Conservation (phyloP, 352 stramenopile genomes). For the Plasmopara muralis region DNA sequence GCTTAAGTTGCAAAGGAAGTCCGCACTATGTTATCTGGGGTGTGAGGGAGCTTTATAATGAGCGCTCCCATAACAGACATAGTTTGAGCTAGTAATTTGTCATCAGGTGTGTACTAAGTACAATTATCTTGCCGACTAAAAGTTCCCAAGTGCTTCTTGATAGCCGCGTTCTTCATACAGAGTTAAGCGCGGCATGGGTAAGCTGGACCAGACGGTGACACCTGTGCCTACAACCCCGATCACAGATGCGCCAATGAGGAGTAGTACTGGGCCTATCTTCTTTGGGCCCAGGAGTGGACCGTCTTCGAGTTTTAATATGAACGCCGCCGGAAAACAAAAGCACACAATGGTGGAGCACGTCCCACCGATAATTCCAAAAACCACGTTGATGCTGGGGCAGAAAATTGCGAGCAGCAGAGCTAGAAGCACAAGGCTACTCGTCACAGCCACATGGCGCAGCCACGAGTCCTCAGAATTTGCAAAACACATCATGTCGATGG, state of each 20-base stretch:
- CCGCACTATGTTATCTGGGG: too few relatives aligned
- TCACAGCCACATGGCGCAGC: conserved; percentile 60
- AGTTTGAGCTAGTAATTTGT: too few relatives aligned
- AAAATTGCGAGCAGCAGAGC: conserved; percentile 76
- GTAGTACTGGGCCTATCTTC: conserved; percentile 65
- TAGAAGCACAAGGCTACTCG: conserved; percentile 48
- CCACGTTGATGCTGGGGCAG: conserved; percentile 79
- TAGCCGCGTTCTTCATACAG: too few relatives aligned
- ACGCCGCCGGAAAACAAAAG: conserved; percentile 77
- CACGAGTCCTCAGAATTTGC: conserved; percentile 62
- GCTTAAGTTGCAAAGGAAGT: too few relatives aligned
- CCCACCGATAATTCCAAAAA: conserved; percentile 82
- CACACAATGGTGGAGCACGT: conserved; percentile 80
- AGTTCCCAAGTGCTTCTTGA: too few relatives aligned
- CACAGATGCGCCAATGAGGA: conserved; percentile 64
- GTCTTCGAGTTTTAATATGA: conserved; percentile 82
- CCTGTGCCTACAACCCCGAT: conserved; percentile 61
- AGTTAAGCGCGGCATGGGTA: too few relatives aligned
- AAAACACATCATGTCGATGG: conserved; percentile 87
- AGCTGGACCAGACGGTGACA: conserved; percentile 69
- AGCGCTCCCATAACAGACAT: too few relatives aligned
- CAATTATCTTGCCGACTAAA: too few relatives aligned
- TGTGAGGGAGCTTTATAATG: too few relatives aligned
- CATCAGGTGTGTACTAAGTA: too few relatives aligned
- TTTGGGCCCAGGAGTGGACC: conserved; percentile 57